phyloP scores from a whole-genome alignment of 1,139 yeast species.

The Geotrichum klebahnii region DNA sequence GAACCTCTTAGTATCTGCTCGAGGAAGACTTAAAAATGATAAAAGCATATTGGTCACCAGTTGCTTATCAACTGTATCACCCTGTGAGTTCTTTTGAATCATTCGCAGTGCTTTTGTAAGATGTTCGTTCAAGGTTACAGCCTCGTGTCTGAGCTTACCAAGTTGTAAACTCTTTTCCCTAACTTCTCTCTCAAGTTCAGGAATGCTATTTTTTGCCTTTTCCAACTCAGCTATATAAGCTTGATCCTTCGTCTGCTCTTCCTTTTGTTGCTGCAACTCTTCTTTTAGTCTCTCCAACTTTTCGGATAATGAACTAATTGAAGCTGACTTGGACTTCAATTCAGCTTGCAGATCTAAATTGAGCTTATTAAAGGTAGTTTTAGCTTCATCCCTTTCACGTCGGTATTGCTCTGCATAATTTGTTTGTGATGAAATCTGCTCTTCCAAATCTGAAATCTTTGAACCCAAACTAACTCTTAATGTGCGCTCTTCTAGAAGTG shows the following conservation, averaged over 20 bases:
- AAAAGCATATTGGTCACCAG: slow-evolving; percentile 79
- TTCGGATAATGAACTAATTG: not conserved
- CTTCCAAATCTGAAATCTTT: slow-evolving; percentile 16
- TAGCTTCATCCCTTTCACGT: slow-evolving; percentile 15
- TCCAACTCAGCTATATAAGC: slow-evolving; percentile 31
- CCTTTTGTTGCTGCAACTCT: slow-evolving; percentile 2
- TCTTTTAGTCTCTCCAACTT: slow-evolving; percentile 4
- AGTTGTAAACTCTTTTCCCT: slow-evolving; percentile 74
- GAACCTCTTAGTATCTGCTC: slow-evolving; percentile 91
- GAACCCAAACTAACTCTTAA: slow-evolving; percentile 31
- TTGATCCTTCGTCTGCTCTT: not conserved
- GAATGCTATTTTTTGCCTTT: slow-evolving; percentile 32
- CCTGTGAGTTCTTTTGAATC: slow-evolving; percentile 67
- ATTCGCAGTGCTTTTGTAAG: slow-evolving; percentile 82
- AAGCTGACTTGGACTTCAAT: not conserved
- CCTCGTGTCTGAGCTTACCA: slow-evolving; percentile 91
- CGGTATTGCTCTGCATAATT: slow-evolving; percentile 21
- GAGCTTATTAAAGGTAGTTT: slow-evolving; percentile 10
- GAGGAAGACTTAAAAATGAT: slow-evolving; percentile 78
- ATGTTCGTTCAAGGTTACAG: slow-evolving; percentile 91
- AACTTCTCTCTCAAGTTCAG: slow-evolving; percentile 48
- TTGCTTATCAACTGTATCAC: slow-evolving; percentile 80
- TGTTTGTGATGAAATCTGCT: slow-evolving; percentile 19
- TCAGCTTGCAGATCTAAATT: not conserved
- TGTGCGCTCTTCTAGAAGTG: slow-evolving; percentile 37